These are phyloP conservation scores for Agaricus blazei DNA, from an alignment of 768 basidiomycete genomes.

Conservation along the genomic window DNA sequence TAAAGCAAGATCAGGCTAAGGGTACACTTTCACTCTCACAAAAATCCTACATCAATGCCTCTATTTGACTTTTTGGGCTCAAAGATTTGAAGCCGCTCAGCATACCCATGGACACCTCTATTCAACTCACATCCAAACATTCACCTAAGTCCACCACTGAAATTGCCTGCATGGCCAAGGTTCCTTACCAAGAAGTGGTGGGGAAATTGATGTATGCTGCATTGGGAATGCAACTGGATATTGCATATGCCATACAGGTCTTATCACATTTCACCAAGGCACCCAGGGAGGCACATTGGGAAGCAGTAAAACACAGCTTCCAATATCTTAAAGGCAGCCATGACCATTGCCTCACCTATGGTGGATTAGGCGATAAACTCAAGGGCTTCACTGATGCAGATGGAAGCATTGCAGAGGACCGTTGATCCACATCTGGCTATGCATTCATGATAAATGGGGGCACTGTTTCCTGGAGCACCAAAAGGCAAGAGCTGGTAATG, in stretches of 20 bases:
- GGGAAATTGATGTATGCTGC: conserved; percentile 26
- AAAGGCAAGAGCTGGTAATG: no score
- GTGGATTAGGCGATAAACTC: conserved; percentile 20
- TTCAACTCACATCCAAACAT: conserved; percentile 13
- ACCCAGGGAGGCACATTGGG: conserved; percentile 29
- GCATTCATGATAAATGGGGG: no score
- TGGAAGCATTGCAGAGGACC: conserved; percentile 1
- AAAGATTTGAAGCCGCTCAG: conserved; percentile 18
- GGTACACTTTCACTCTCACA: no score
- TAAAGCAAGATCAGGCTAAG: no score
- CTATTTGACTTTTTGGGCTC: no score
- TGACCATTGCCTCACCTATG: conserved; percentile 17
- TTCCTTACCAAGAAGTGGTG: conserved; percentile 21
- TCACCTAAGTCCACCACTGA: conserved; percentile 13
- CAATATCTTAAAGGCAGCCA: conserved; percentile 1
- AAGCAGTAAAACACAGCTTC: conserved; percentile 25
- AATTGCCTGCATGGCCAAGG: conserved; percentile 14
- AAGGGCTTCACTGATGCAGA: conserved; percentile 20
- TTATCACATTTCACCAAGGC: conserved; percentile 28
- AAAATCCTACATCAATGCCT: no score
- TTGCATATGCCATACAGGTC: conserved; percentile 27
- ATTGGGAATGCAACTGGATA: conserved; percentile 25
- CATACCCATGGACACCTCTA: conserved; percentile 16
- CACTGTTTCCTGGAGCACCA: no score
- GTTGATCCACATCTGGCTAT: not conserved